These are phyloP conservation scores for Epichloe festucae DNA, from an alignment of 2,329 filamentous ascomycete genomes.

Conservation along the genomic window DNA sequence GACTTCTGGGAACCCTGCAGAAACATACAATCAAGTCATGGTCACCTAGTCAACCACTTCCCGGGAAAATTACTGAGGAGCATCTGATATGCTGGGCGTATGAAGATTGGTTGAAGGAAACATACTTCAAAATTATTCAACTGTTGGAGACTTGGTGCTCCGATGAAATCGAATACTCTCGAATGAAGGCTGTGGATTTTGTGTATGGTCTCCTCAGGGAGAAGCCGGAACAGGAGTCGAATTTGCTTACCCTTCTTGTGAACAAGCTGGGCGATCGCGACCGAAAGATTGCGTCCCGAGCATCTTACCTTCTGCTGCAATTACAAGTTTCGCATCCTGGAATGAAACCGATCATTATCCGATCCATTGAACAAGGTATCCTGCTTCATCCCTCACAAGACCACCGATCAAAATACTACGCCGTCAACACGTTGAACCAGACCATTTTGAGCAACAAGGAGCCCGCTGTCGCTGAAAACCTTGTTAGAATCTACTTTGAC, in stretches of 20 bases:
- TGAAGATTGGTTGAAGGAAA: constrained; percentile 89
- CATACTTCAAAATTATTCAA: constrained; percentile 88
- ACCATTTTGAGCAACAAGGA: constrained; percentile 83
- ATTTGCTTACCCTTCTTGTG: constrained; percentile 77
- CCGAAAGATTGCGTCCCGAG: constrained; percentile 86
- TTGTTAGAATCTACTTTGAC: constrained; percentile 85
- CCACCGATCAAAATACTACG: constrained; percentile 84
- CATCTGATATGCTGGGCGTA: constrained; percentile 84
- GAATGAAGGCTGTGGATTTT: constrained; percentile 77
- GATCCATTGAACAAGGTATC: constrained; percentile 74
- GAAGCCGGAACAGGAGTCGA: constrained; percentile 95
- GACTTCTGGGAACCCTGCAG: constrained; percentile 58
- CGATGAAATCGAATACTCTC: constrained; percentile 89
- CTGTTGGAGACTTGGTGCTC: constrained; percentile 85
- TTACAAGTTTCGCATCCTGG: constrained; percentile 77
- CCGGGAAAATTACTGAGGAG: constrained; percentile 56
- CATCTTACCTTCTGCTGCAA: constrained; percentile 88
- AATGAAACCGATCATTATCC: constrained; percentile 85
- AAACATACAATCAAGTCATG: constrained; percentile 45
- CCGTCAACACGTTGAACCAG: constrained; percentile 92
- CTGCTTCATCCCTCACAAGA: constrained; percentile 80
- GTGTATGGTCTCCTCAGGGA: constrained; percentile 85
- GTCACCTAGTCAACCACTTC: constrained; percentile 57
- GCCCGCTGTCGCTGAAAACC: constrained; percentile 61
- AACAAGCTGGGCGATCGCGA: constrained; percentile 95